phyloP scores from a whole-genome alignment of 768 basidiomycete genomes.

The Leccinum boreale region DNA sequence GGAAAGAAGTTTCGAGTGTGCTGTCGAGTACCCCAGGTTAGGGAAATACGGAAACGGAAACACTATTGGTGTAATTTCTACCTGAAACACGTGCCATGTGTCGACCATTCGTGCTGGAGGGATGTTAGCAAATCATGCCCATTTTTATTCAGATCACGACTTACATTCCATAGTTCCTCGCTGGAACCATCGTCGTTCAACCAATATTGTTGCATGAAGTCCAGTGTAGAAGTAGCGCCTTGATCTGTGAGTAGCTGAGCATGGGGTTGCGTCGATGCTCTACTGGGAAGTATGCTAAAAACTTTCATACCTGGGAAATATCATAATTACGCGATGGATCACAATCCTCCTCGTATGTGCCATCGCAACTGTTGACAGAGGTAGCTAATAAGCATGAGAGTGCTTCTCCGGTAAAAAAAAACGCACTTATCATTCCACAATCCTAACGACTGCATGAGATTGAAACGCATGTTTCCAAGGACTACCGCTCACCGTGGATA shows the following conservation, averaged over 20 bases:
- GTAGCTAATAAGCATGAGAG: neutral
- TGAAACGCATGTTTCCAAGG: neutral
- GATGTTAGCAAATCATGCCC: constrained; percentile 2
- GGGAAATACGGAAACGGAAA: neutral
- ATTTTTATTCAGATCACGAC: constrained; percentile 10
- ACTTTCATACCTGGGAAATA: constrained; percentile 36
- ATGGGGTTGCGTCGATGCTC: neutral
- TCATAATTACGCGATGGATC: constrained; percentile 46
- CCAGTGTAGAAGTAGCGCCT: constrained; percentile 55
- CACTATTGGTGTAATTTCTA: neutral
- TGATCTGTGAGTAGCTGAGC: constrained; percentile 53
- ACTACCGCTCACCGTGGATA: constrained; percentile 55
- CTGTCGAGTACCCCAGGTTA: constrained; percentile 31
- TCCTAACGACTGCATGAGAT: constrained; percentile 35
- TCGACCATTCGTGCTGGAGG: constrained; percentile 63
- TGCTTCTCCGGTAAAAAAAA: neutral
- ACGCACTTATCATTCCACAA: constrained; percentile 65
- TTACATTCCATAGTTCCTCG: constrained; percentile 68
- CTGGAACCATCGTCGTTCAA: constrained; percentile 55
- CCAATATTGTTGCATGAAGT: constrained; percentile 64
- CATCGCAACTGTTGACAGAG: constrained; percentile 48
- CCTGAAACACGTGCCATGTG: constrained; percentile 57
- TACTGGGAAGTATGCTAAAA: neutral
- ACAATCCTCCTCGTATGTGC: constrained; percentile 32
- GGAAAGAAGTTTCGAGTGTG: constrained; percentile 55